Base-by-base conservation (phyloP, 352 stramenopile genomes). In the Pythium aphanidermatum region DNA sequence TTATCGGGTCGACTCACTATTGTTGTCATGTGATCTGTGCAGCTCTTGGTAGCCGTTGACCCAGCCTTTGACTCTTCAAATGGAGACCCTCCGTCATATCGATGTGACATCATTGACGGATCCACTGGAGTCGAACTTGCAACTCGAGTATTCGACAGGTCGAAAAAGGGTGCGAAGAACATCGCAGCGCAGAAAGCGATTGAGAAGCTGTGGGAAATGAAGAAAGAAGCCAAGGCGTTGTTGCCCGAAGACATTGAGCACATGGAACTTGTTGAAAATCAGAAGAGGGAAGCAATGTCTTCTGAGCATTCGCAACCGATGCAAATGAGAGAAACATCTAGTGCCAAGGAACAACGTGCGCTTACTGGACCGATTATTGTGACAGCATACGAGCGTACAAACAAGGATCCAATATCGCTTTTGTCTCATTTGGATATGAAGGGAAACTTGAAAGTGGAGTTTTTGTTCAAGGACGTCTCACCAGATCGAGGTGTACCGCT, bases 171-270 rank as follows among this genome's bases (percentile, higher is more conserved):
- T 4, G 75, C 63, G 7, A 86, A 94, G 50, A 86, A 83, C 13
- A 66, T 85, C 4, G 74, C 75, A 1, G 67, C 65, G 14, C 79
- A 76, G 64, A 47, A 63, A 19, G 71, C 65, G 6, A 85, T 86
- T 29, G 68, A 92, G 31, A 91, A 82, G 43, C 51, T 96, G 0
- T 84, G 84, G 59, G 62, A 79, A 28, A 63, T 73, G 27, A 96
- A 96, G 40, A 65, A 71, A 39, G 58, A 59, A 14, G 60, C 72
- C 21, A 72, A 64, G 2, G 77, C 74, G 19, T 55, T 78, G 32
- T 43, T 65, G 11, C 52, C 69, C 8, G 70, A 79, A 44, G 80
- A 93, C 19, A 25, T 77, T 36, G 45, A 68, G 25, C 79, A 95
- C 19, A 68, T 87, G 57, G 74, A 75, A 13, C 60, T 60, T 33